A percentile compares a stretch with the other conserved stretches of the same genome.
phyloP scores from a whole-genome alignment of 441 rosid genomes.

The Arabidopsis lyrata region DNA sequence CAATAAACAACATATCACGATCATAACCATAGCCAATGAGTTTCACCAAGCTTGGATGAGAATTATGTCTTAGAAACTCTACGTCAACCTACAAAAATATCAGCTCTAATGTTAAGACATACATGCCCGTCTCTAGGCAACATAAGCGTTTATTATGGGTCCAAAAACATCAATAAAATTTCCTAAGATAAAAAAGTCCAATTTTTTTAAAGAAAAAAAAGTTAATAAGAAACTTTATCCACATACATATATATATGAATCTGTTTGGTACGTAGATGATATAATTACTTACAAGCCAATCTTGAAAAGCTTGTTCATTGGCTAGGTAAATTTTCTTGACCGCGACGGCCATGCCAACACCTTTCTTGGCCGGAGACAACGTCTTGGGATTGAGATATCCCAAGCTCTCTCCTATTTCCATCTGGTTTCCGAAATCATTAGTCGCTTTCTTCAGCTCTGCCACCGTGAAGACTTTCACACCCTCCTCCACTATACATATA shows the following conservation, averaged over 20 bases:
- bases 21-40: conserved; percentile 22
- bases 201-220: too few relatives aligned
- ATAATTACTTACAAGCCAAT: conserved; percentile 35
- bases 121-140: background rate
- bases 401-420: background rate
- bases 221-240: too few relatives aligned
- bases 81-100: conserved; percentile 4
- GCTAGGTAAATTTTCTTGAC: conserved; percentile 2
- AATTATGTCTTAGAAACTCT: conserved; percentile 5
- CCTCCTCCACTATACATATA: conserved; percentile 5
- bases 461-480: conserved; percentile 13
- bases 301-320: conserved; percentile 6
- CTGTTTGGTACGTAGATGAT: background rate
- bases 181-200: too few relatives aligned
- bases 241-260: background rate
- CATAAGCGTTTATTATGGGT: too few relatives aligned
- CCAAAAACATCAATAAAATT: too few relatives aligned
- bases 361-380: conserved; percentile 12
- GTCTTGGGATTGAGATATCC: conserved; percentile 22
- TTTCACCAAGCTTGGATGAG: conserved; percentile 27
- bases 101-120: background rate
- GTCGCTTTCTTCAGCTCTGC: conserved; percentile 4
- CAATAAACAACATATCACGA: background rate
- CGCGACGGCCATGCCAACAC: background rate
- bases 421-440: background rate